Conservation (phyloP, 768 basidiomycete species). For the Macrolepiota dolichaula region DNA sequence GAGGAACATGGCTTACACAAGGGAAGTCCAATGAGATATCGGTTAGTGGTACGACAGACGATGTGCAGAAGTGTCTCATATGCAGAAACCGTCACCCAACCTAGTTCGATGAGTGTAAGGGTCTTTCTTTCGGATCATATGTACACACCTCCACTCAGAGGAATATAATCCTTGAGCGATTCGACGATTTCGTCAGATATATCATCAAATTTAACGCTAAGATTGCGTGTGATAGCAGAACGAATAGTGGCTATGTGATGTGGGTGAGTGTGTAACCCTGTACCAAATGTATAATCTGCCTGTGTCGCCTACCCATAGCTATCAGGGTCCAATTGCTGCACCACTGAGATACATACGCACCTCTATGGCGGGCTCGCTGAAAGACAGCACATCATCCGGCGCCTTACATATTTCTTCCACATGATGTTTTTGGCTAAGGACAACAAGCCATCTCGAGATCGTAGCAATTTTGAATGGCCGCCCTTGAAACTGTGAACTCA, state of each 20-base stretch:
- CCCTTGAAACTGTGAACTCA: neutral
- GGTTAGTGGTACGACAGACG: conserved; percentile 34
- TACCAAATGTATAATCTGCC: conserved; percentile 26
- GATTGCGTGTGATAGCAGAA: conserved; percentile 26
- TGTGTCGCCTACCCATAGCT: conserved; percentile 20
- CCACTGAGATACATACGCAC: conserved; percentile 12
- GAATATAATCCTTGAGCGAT: conserved; percentile 31
- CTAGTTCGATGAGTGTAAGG: conserved; percentile 15
- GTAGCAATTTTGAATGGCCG: conserved; percentile 6
- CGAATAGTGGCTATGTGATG: conserved; percentile 30
- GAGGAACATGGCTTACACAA: conserved; percentile 4
- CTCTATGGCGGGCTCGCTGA: conserved; percentile 23
- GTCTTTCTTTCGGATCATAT: no score
- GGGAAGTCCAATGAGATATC: conserved; percentile 20
- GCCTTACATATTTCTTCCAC: conserved; percentile 30
- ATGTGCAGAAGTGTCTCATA: conserved; percentile 28
- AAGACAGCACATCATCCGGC: conserved; percentile 26
- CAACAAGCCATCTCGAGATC: conserved; percentile 7
- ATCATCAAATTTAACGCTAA: conserved; percentile 25
- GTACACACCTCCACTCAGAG: neutral
- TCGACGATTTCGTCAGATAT: conserved; percentile 42
- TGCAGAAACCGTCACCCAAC: conserved; percentile 28
- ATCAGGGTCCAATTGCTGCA: neutral
- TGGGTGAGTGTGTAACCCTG: conserved; percentile 19
- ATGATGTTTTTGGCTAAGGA: conserved; percentile 13